A percentile compares a stretch with the other conserved stretches of the same genome.
These are phyloP conservation scores for Hamigera avellanea DNA, from an alignment of 495 filamentous ascomycete genomes.

Conservation along the genomic window DNA sequence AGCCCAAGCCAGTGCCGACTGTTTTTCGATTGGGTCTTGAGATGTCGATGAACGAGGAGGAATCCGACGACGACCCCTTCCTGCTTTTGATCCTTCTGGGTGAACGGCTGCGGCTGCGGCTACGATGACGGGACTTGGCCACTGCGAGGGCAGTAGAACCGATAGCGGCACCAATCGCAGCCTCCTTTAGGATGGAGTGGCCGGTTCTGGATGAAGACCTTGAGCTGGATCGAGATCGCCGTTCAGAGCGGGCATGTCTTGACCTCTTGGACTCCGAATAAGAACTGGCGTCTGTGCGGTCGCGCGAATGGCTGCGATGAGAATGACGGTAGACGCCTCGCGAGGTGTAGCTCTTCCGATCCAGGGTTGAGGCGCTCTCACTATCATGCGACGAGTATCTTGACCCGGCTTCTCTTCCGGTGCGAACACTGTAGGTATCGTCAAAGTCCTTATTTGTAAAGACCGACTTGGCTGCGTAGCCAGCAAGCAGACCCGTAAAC, in stretches of 20 bases:
- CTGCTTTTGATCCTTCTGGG: slow-evolving; percentile 17
- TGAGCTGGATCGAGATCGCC: slow-evolving; percentile 3
- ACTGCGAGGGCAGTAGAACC: slow-evolving; percentile 28
- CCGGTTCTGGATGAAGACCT: slow-evolving; percentile 29
- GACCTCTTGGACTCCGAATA: slow-evolving; percentile 9
- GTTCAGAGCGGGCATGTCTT: no score
- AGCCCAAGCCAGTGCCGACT: slow-evolving; percentile 18
- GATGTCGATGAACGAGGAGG: slow-evolving; percentile 15
- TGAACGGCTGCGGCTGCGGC: slow-evolving; percentile 9
- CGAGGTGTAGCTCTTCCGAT: slow-evolving; percentile 34
- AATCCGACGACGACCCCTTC: slow-evolving; percentile 26
- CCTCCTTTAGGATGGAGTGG: slow-evolving; percentile 28
- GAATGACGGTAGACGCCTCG: slow-evolving; percentile 27
- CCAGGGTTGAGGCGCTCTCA: slow-evolving; percentile 23
- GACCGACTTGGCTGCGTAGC: slow-evolving; percentile 43
- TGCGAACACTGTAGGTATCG: slow-evolving; percentile 46
- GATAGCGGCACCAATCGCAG: slow-evolving; percentile 34
- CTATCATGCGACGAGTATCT: slow-evolving; percentile 21
- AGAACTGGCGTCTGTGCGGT: slow-evolving; percentile 16
- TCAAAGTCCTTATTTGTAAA: slow-evolving; percentile 43
- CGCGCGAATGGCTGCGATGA: slow-evolving; percentile 20
- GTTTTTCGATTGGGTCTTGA: slow-evolving; percentile 19
- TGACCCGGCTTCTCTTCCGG: slow-evolving; percentile 28
- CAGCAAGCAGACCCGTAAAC: slow-evolving; percentile 42
- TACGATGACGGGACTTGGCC: slow-evolving; percentile 17